Evolutionary conservation across 192 early-diverging fungal genomes (phyloP).

Genomic region (Podila verticillata): DNA sequence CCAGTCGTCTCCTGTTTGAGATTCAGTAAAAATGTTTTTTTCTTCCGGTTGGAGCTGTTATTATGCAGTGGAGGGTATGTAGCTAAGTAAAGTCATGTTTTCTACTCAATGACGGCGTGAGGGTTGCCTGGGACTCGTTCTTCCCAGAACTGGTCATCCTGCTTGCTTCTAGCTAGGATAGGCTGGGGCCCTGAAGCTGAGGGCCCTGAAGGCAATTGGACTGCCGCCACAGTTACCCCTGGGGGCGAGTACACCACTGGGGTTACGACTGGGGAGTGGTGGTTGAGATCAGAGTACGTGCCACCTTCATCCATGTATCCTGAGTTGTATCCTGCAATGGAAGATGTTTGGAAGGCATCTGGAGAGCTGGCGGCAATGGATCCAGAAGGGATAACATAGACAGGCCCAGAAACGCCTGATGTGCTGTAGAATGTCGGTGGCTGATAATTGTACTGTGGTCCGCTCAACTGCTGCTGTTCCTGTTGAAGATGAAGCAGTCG

Average conservation of each 20-base stretch:
- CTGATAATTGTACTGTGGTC: background rate
- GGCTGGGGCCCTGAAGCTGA: background rate
- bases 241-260: background rate
- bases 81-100: background rate
- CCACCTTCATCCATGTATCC: background rate
- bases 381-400: background rate
- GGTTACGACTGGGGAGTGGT: background rate
- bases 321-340: background rate
- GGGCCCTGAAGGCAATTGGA: background rate
- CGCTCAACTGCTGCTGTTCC: background rate
- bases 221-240: background rate
- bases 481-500: background rate
- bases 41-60: no score
- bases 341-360: background rate
- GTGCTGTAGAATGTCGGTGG: background rate
- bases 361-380: background rate
- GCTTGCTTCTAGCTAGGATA: background rate
- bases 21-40: no score
- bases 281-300: background rate
- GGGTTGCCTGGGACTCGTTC: background rate
- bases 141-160: background rate
- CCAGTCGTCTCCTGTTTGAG: no score
- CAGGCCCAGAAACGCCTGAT: background rate
- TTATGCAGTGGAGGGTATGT: background rate
- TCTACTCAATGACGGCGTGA: background rate